Evolutionary conservation across 192 early-diverging fungal genomes (phyloP), one percentile per base, ranked within the genome.

Genomic region (Umbelopsis sp.): DNA sequence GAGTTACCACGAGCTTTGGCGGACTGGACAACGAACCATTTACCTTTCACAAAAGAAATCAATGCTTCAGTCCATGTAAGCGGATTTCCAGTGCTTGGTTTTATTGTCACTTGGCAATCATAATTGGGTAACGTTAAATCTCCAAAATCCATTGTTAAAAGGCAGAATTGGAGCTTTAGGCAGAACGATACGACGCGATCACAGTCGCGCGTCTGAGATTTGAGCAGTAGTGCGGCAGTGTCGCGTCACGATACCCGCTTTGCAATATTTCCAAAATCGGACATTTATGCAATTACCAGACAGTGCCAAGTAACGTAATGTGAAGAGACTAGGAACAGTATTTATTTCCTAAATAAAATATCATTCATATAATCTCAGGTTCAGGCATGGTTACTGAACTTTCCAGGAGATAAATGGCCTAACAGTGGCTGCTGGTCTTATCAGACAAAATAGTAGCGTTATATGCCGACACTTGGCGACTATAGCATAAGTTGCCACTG

Each of bases 371-470:
- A n/a, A n/a, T n/a, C n/a, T n/a, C n/a, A n/a, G n/a, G n/a, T n/a
- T n/a, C n/a, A n/a, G n/a, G n/a, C n/a, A 38, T 38, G 4, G 36
- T 38, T 38, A n/a, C 36, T 38, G 36, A 38, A 38, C 36, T 38
- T 38, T 38, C n/a, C n/a, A n/a, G n/a, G 36, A 38, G 36, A 11
- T 11, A 41, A 0, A 41, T 41, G 8, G 8, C 16, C 29, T 66
- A 52, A 34, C 71, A 73, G n/a, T 62, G 36, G n/a, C 6, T 38
- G 21, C 26, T 43, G 32, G 26, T 54, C 20, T 49, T 49, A 38
- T 73, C 71, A 22, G 62, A 45, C 1, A 66, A 24, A 67, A 73
- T 49, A 14, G 29, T 73, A 4, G 38, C 24, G n/a, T 65, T 49
- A n/a, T 20, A 38, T 7, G 51, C 59, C 7, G 44, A 32, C 6